Evolutionary conservation across 2,329 filamentous ascomycete species (phyloP).

Genomic region (Trichocomaceae sp.): DNA sequence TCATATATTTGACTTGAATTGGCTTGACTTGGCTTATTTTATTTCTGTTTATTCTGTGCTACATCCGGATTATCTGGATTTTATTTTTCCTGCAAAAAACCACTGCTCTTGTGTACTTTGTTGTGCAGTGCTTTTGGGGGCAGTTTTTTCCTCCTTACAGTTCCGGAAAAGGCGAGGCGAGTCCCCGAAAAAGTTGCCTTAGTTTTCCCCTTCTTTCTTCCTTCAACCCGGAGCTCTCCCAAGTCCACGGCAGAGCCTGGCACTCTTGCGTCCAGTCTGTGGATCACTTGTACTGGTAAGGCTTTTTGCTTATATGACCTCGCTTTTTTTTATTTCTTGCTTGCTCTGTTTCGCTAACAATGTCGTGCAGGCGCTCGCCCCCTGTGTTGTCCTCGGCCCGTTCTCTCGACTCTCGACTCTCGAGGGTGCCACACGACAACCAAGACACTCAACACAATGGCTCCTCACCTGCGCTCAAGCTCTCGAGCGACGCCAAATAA

Average conservation of each 20-base stretch:
- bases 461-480: constrained; percentile 30
- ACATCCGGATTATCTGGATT: background rate
- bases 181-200: constrained; percentile 23
- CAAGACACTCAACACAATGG: constrained; percentile 20
- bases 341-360: constrained; percentile 19
- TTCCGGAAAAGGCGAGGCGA: constrained; percentile 16
- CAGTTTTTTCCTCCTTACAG: constrained; percentile 19
- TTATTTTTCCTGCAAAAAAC: background rate
- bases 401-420: constrained; percentile 4
- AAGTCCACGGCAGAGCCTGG: constrained; percentile 27
- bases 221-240: constrained; percentile 26
- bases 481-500: constrained; percentile 26
- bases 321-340: constrained; percentile 4
- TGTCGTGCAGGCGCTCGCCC: constrained; percentile 12
- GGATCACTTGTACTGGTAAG: constrained; percentile 21
- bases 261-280: constrained; percentile 23
- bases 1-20: background rate
- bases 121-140: constrained; percentile 3
- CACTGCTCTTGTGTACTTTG: background rate
- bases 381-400: constrained; percentile 4
- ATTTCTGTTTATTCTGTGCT: background rate
- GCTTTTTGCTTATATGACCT: constrained; percentile 9
- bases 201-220: constrained; percentile 18
- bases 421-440: background rate
- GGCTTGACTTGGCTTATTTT: background rate